These are phyloP conservation scores for Saitozyma sp. DNA, from an alignment of 768 basidiomycete species.

Conservation along the genomic window DNA sequence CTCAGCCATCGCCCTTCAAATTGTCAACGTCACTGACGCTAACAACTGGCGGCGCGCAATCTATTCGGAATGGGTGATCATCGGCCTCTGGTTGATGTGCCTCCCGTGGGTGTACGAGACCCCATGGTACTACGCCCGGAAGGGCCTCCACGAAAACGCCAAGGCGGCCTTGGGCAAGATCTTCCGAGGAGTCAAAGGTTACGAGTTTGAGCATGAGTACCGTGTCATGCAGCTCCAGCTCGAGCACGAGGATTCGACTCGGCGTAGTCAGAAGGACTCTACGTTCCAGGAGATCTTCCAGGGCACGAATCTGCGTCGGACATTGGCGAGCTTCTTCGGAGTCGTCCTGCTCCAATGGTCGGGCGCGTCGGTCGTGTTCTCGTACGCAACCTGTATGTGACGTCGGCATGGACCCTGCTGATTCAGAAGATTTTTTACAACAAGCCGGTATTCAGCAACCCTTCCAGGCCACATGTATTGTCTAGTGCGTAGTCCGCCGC, in stretches of 20 bases:
- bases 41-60: background rate
- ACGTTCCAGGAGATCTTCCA: constrained; percentile 14
- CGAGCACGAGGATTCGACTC: background rate
- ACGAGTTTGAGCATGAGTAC: constrained; percentile 12
- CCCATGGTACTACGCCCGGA: constrained; percentile 7
- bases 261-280: too few species aligned
- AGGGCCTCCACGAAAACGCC: constrained; percentile 1
- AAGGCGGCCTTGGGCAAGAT: background rate
- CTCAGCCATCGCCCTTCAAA: too few species aligned
- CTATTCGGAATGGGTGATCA: constrained; percentile 8
- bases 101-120: constrained; percentile 5
- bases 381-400: too few species aligned
- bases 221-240: constrained; percentile 3
- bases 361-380: too few species aligned
- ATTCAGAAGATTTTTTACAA: too few species aligned
- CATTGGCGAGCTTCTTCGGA: constrained; percentile 11
- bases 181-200: constrained; percentile 9
- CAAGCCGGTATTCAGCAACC: constrained; percentile 14
- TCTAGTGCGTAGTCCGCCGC: constrained; percentile 1
- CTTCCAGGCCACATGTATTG: constrained; percentile 16
- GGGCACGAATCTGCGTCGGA: constrained; percentile 18
- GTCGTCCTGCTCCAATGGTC: constrained; percentile 9
- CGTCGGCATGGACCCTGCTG: too few species aligned
- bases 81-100: constrained; percentile 2
- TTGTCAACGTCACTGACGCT: constrained; percentile 3